phyloP scores from a whole-genome alignment of 805 yeast species.

The Cyberlindnera americana region DNA sequence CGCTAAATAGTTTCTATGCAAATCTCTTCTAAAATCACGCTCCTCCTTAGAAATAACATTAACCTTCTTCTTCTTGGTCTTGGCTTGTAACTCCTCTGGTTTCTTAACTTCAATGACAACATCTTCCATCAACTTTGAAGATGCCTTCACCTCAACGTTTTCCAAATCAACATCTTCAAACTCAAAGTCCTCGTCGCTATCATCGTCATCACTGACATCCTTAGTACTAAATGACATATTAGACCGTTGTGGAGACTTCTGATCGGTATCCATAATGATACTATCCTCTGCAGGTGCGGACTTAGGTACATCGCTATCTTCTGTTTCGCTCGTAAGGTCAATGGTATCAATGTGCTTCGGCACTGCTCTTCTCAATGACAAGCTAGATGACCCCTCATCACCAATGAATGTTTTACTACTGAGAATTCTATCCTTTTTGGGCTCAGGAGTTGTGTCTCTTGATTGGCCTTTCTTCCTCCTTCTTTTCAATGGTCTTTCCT shows the following conservation, averaged over 20 bases:
- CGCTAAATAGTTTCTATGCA: slow-evolving; percentile 59
- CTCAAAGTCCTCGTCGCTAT: slow-evolving; percentile 29
- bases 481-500: slow-evolving; percentile 17
- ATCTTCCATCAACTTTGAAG: slow-evolving; percentile 17
- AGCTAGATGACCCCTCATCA: not conserved
- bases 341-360: not conserved
- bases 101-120: slow-evolving; percentile 16
- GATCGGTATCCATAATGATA: slow-evolving; percentile 6
- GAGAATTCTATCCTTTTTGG: not conserved
- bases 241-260: slow-evolving; percentile 5
- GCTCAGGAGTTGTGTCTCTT: not conserved
- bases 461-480: slow-evolving; percentile 12
- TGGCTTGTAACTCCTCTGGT: slow-evolving; percentile 21
- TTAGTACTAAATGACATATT: not conserved
- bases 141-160: slow-evolving; percentile 20
- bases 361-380: not conserved
- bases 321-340: slow-evolving; percentile 3
- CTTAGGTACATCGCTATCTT: not conserved
- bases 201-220: slow-evolving; percentile 33
- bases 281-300: not conserved
- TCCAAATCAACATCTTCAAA: slow-evolving; percentile 28
- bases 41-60: slow-evolving; percentile 52
- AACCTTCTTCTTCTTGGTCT: slow-evolving; percentile 23
- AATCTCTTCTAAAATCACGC: slow-evolving; percentile 42
- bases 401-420: not conserved